phyloP scores from a whole-genome alignment of 768 basidiomycete genomes.

The Kwoniella newhampshirensis region DNA sequence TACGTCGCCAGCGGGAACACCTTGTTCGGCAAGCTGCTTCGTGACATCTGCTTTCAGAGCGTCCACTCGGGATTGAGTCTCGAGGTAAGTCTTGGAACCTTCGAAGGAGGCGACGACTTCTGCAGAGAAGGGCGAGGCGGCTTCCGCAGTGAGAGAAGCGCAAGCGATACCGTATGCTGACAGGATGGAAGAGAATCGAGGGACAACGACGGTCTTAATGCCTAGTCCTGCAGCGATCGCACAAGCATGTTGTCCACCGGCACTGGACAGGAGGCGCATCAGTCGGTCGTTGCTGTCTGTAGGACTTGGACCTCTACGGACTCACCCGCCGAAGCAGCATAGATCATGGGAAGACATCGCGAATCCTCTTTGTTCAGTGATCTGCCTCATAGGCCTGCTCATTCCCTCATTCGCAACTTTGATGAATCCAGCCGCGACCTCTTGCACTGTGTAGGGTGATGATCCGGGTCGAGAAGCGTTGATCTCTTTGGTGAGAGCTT shows the following conservation, averaged over 20 bases:
- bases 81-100: conserved; percentile 21
- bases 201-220: conserved; percentile 56
- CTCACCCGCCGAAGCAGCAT: conserved; percentile 67
- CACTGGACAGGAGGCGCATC: conserved; percentile 59
- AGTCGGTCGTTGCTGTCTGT: conserved; percentile 46
- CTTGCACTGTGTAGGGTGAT: conserved; percentile 66
- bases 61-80: conserved; percentile 22
- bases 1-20: conserved; percentile 25
- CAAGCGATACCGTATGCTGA: conserved; percentile 93
- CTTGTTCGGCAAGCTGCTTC: conserved; percentile 28
- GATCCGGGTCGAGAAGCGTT: conserved; percentile 61
- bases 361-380: conserved; percentile 34
- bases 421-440: conserved; percentile 90
- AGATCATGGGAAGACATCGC: conserved; percentile 33
- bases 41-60: conserved; percentile 20
- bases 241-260: conserved; percentile 52
- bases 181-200: conserved; percentile 86
- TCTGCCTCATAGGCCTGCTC: conserved; percentile 55
- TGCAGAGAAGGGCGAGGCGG: conserved; percentile 28
- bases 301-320: conserved; percentile 54
- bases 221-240: conserved; percentile 38
- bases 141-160: conserved; percentile 60
- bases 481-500: conserved; percentile 67
- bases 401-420: conserved; percentile 97
- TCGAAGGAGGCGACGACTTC: conserved; percentile 53